A percentile compares a stretch with the other conserved stretches of the same genome.
These are phyloP conservation scores for Diaporthe nobilis DNA, from an alignment of 2,329 filamentous ascomycete species.

Conservation along the genomic window DNA sequence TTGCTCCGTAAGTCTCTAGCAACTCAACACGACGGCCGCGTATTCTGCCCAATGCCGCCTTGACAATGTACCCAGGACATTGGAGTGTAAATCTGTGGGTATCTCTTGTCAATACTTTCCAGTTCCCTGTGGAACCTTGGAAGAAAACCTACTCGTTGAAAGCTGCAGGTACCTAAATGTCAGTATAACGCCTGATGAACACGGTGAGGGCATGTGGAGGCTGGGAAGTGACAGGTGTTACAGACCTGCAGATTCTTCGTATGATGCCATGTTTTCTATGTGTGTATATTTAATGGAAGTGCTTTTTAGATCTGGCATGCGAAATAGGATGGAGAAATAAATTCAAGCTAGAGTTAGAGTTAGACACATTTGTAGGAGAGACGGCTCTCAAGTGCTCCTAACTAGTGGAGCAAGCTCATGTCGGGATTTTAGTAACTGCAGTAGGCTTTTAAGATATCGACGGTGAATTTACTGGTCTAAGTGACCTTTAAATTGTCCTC, in stretches of 20 bases:
- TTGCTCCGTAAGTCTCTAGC: not conserved
- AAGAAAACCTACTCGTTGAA: not conserved
- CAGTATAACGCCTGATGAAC: not conserved
- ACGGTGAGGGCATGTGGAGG: too few species aligned
- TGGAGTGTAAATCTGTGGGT: not conserved
- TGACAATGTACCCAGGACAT: conserved; percentile 5
- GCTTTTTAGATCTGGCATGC: accelerated
- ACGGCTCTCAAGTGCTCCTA: too few species aligned
- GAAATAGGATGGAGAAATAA: not conserved
- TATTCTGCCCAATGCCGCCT: not conserved
- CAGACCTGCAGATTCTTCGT: conserved; percentile 9
- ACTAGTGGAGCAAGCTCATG: not conserved
- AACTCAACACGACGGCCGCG: not conserved
- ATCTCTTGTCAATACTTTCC: accelerated
- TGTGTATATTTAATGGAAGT: accelerated
- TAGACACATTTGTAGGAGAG: not conserved
- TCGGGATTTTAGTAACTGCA: not conserved
- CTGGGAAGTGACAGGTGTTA: not conserved
- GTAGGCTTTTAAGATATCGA: not conserved
- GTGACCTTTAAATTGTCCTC: not conserved
- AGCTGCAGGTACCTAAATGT: not conserved
- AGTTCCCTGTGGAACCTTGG: too few species aligned
- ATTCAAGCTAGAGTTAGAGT: not conserved
- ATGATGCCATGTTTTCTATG: not conserved
- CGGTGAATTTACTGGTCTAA: too few species aligned